Evolutionary conservation across 176 grass and related monocot genomes (phyloP), one percentile per base, ranked within the genome.

Genomic region (Poa pratensis): DNA sequence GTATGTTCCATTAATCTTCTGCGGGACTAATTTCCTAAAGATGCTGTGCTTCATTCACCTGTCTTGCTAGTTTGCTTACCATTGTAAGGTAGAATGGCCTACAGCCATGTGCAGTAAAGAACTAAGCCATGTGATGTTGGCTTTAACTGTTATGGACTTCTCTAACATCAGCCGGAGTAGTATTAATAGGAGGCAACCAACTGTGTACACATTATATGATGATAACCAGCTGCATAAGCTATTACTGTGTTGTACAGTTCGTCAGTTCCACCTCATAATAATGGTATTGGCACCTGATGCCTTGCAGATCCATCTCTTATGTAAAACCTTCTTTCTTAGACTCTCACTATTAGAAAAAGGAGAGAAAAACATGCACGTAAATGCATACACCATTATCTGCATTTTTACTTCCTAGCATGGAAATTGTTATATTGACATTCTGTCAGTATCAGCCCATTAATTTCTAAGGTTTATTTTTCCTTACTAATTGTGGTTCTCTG

Each of bases 91-190:
- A 64, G 40, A 18, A 61, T 55, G 40, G 60, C 73, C 79, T 77
- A 77, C 80, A 77, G 20, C 18, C 7, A 42, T 43, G 10, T 43
- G 42, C 42, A 43, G 42, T 43, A 43, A 43, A 43, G 42, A 43
- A 43, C 42, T 67, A 74, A 57, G 82, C 26, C 46, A 57, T 69
- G n/a, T 85, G 50, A 69, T 45, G 35, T 69, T 81, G 26, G 39
- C 49, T 88, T 83, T 84, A 64, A 78, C 63, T 88, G 63, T 16
- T 83, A 16, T 78, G 26, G 73, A 34, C 70, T 66, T 73, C 26
- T 82, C 46, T 76, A 66, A 75, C 20, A 35, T 32, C 76, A 35
- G 23, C 26, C n/a, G n/a, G n/a, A n/a, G n/a, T 35, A 67, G 26
- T 74, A 79, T 85, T 78, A 57, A 55, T 45, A 69, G 16, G 74